A percentile compares a stretch with the other conserved stretches of the same genome.
These are phyloP conservation scores for Acer saccharum DNA, from an alignment of 345 rosid genomes.

Conservation along the genomic window DNA sequence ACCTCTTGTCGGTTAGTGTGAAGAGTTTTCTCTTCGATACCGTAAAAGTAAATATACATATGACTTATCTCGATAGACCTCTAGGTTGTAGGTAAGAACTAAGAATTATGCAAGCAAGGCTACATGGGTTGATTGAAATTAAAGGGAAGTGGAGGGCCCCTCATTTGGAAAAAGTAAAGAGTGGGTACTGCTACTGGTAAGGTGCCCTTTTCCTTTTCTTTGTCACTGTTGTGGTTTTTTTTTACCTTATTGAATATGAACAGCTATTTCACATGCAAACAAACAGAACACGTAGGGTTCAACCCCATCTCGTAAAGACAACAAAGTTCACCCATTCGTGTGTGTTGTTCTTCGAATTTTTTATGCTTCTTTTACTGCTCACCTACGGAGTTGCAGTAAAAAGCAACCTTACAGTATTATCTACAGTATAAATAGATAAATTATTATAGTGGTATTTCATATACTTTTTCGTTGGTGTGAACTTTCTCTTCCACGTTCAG, in stretches of 20 bases:
- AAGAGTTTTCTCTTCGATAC: too few species aligned
- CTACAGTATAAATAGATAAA: too few species aligned
- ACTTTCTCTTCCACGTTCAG: too few species aligned
- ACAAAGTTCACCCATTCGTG: slow-evolving; percentile 28
- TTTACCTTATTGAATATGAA: slow-evolving; percentile 11
- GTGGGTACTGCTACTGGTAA: not conserved
- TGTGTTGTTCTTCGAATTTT: not conserved
- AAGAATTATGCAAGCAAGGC: too few species aligned
- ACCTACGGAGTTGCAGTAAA: not conserved
- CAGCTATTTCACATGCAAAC: slow-evolving; percentile 16
- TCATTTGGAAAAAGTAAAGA: not conserved
- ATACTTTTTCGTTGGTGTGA: too few species aligned
- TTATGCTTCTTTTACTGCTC: not conserved
- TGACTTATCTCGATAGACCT: too few species aligned
- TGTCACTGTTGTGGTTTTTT: not conserved
- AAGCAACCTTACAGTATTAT: too few species aligned
- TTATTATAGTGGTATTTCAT: too few species aligned
- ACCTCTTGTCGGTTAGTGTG: too few species aligned
- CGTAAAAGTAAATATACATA: too few species aligned
- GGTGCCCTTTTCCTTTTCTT: not conserved
- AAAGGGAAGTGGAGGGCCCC: not conserved
- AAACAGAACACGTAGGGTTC: not conserved
- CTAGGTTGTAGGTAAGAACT: too few species aligned
- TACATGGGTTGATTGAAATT: slow-evolving; percentile 8
- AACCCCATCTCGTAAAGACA: not conserved